A percentile compares a stretch with the other conserved stretches of the same genome.
phyloP scores from a whole-genome alignment of 192 early-diverging fungal genomes.

The Chytriomyces confervae region DNA sequence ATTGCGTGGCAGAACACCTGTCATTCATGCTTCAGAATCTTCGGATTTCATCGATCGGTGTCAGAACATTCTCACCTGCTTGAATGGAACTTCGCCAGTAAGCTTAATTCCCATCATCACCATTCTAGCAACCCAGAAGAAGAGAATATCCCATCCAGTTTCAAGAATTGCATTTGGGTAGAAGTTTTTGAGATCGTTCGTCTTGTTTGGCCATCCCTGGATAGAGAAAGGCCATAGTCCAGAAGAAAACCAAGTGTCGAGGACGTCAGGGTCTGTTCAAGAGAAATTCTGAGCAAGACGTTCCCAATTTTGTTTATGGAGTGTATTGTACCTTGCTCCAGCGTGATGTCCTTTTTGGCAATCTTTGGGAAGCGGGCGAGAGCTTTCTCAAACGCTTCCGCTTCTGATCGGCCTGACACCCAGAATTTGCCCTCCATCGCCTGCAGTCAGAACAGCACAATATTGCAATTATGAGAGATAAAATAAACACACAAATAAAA shows the following conservation, averaged over 20 bases:
- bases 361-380: constrained; percentile 77
- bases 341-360: constrained; percentile 66
- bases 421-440: constrained; percentile 73
- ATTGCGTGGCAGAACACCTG: constrained; percentile 96
- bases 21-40: no score
- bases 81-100: constrained; percentile 95
- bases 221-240: constrained; percentile 98
- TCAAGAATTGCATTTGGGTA: constrained; percentile 93
- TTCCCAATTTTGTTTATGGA: not conserved
- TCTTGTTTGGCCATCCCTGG: constrained; percentile 95
- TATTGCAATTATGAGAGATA: not conserved
- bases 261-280: constrained; percentile 82
- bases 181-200: constrained; percentile 80
- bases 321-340: constrained; percentile 72
- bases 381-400: constrained; percentile 77
- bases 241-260: constrained; percentile 99
- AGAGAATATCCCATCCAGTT: constrained; percentile 98
- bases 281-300: not conserved
- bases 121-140: constrained; percentile 99
- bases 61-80: constrained; percentile 45
- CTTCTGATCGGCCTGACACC: constrained; percentile 84
- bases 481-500: constrained; percentile 27
- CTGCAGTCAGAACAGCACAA: constrained; percentile 36
- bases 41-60: no score
- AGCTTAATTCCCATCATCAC: constrained; percentile 97